Evolutionary conservation across 1,284 basidiomycete species (phyloP).

Genomic region (Cutaneotrichosporon cutaneum): DNA sequence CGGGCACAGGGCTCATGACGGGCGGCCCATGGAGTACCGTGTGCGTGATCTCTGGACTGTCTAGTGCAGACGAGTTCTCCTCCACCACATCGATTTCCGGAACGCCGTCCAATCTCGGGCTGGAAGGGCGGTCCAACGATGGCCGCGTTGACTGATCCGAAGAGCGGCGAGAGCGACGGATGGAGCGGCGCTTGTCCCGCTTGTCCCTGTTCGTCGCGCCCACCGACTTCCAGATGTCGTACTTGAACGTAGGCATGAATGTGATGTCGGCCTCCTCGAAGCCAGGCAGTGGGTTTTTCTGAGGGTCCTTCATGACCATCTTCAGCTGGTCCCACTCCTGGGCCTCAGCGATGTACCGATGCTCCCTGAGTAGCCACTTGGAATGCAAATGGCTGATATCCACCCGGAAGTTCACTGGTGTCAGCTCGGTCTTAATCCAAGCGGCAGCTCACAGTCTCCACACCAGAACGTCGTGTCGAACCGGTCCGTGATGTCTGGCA

Average conservation of each 20-base stretch:
- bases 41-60: conserved; percentile 6
- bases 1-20: neutral
- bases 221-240: conserved; percentile 54
- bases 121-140: conserved; percentile 3
- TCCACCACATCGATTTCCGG: conserved; percentile 20
- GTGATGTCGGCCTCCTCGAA: conserved; percentile 56
- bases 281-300: conserved; percentile 49
- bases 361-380: conserved; percentile 58
- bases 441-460: conserved; percentile 48
- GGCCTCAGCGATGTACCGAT: conserved; percentile 53
- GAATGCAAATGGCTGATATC: conserved; percentile 57
- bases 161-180: conserved; percentile 26
- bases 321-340: conserved; percentile 59
- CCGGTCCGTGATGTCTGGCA: conserved; percentile 55
- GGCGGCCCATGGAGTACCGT: neutral
- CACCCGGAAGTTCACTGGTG: conserved; percentile 55
- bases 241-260: conserved; percentile 58
- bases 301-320: conserved; percentile 52
- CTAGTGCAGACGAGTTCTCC: conserved; percentile 7
- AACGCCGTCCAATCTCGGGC: conserved; percentile 14
- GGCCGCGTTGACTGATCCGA: conserved; percentile 20
- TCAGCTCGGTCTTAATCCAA: neutral
- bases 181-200: conserved; percentile 33
- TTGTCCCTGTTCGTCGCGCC: conserved; percentile 48
- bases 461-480: conserved; percentile 60